A percentile compares a stretch with the other conserved stretches of the same genome.
phyloP scores from a whole-genome alignment of 78 protist genomes.

The Polysphondylium violaceum region DNA sequence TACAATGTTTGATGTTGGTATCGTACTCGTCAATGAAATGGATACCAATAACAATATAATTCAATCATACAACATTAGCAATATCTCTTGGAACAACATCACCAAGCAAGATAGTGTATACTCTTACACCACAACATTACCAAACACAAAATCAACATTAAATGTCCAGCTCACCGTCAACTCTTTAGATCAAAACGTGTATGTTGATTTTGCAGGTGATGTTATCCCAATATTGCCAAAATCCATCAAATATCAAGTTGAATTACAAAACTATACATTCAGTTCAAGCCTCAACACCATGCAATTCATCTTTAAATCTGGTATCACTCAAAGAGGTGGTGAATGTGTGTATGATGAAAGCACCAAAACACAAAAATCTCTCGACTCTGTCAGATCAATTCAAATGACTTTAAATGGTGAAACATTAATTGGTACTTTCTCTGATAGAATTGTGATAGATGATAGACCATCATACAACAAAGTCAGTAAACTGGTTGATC shows the following conservation, averaged over 20 bases:
- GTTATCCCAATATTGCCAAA: conserved; percentile 1
- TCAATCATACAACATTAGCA: neutral
- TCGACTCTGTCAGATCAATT: conserved; percentile 1
- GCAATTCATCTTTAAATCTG: conserved; percentile 3
- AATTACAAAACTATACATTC: conserved; percentile 6
- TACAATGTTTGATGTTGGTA: conserved; percentile 6
- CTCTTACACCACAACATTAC: neutral
- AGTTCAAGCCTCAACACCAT: neutral
- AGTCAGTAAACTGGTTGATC: too few relatives aligned
- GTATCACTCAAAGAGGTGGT: too few relatives aligned
- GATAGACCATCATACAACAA: too few relatives aligned
- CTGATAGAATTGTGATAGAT: conserved; percentile 28
- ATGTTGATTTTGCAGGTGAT: conserved; percentile 45
- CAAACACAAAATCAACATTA: too few relatives aligned
- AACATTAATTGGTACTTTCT: conserved; percentile 26
- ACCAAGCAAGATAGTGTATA: neutral
- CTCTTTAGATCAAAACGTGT: neutral
- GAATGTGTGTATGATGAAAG: too few relatives aligned
- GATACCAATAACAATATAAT: neutral
- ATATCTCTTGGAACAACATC: neutral
- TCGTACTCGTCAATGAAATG: neutral
- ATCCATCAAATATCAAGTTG: conserved; percentile 32
- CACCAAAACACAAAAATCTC: neutral
- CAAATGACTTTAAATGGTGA: conserved; percentile 1
- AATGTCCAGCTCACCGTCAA: conserved; percentile 4